Evolutionary conservation across 352 stramenopile species (phyloP), one percentile per base, ranked within the genome.

Genomic region (Globisporangium echinulatum): DNA sequence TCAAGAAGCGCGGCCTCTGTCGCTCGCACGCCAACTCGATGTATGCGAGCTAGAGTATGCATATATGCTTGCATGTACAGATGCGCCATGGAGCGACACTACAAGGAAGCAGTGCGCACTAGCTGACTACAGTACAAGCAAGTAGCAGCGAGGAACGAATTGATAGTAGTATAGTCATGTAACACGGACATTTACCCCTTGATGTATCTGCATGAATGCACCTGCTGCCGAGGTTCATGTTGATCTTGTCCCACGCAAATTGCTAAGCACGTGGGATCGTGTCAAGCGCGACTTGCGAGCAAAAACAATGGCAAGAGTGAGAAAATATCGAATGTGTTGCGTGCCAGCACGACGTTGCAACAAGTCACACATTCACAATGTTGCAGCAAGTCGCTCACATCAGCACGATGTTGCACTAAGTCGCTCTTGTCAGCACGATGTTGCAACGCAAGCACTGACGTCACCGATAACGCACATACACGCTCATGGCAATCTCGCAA

Each of bases 1-100:
- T 92, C 49, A 92, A 92, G 75, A 92, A 92, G 75, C 87, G 87
- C 72, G 82, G 82, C 0, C 61, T 92, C 25, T 92, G 82, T 46
- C 70, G 82, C 8, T 85, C 82, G 46, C 82, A 92, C 54, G 82
- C 82, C 47, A 92, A 92, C 63, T 83, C 79, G 25, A 65, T 87
- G 59, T 75, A 68, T 42, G 65, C 59, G 40, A 44, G 40, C 7
- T 44, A 44, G n/a, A 7, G 14, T 25, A 19, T 50, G n/a, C 5
- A 49, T 15, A 17, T 8, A 19, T 49, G 44, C 10, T 7, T 15
- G 44, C 40, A 44, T 8, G 11, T 44, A 13, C 40, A 33, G 25
- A 3, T 33, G 25, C 25, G 25, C 25, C 25, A 33, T 33, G 25
- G 25, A 33, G 25, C 25, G 25, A 3, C 25, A 3, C 2, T 33